Percentiles rank a stretch among this genome's conserved stretches.
phyloP scores from a whole-genome alignment of 2,329 filamentous ascomycete species.

The Alternaria angustiovoidea region DNA sequence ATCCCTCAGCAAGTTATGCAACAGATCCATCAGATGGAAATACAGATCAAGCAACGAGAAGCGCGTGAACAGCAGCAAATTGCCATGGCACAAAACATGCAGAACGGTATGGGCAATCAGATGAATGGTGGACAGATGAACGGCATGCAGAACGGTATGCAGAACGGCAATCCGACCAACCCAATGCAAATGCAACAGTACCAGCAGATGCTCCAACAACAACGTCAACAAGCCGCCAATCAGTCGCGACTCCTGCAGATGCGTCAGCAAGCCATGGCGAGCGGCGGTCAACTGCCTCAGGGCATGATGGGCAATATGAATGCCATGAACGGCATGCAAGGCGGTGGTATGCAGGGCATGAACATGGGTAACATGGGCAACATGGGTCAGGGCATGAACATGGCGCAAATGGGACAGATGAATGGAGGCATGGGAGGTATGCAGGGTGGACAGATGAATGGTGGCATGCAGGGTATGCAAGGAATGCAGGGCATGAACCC shows the following conservation, averaged over 20 bases:
- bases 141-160: constrained; percentile 31
- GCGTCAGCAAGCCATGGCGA: constrained; percentile 44
- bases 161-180: constrained; percentile 28
- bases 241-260: constrained; percentile 46
- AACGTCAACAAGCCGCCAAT: constrained; percentile 42
- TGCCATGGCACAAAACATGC: constrained; percentile 28
- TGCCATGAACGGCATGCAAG: constrained; percentile 37
- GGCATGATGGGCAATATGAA: constrained; percentile 39
- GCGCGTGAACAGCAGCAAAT: constrained; percentile 32
- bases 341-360: constrained; percentile 35
- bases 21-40: constrained; percentile 42
- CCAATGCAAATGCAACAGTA: constrained; percentile 47
- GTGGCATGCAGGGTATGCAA: constrained; percentile 33
- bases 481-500: constrained; percentile 36
- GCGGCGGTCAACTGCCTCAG: constrained; percentile 38
- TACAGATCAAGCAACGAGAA: constrained; percentile 34
- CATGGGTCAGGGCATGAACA: constrained; percentile 22
- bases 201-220: constrained; percentile 45
- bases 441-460: constrained; percentile 24
- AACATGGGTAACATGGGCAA: constrained; percentile 36
- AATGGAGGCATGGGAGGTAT: constrained; percentile 27
- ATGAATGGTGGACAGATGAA: constrained; percentile 39
- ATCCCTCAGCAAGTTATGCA: constrained; percentile 37
- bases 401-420: constrained; percentile 21
- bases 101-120: constrained; percentile 22